Base-by-base conservation (phyloP, 2,329 filamentous ascomycete species). In the Ustilaginoidea virens region DNA sequence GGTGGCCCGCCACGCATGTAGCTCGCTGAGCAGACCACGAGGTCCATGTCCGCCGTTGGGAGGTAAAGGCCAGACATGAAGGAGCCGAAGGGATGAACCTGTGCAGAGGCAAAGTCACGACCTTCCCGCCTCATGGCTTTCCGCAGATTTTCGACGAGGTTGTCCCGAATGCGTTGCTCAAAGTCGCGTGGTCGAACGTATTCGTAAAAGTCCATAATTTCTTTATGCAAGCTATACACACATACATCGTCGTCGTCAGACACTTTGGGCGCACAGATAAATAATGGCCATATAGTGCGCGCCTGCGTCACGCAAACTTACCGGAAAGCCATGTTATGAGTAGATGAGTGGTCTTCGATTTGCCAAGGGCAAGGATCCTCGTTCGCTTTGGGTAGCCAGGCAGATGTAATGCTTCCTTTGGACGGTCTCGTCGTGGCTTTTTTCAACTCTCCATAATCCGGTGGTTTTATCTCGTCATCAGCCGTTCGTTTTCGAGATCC, bases 181-280 rank as follows among this genome's bases (percentile, higher is more conserved):
- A 80, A 90, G 3, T 68, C 53, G 25, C 70, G 67, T 3, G 90
- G 90, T 36, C 68, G 73, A 18, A 93, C 78, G 48, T 77, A 92
- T 20, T 86, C 63, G 48, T 86, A 92, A 48, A 94, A 96, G 42
- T 92, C 81, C 17, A 80, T 58, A 24, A 96, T 75, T 52, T 98
- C 90, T 44, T 85, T 82, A 51, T 96, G 85, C 16, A 98, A 58
- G 51, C 81, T 85, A 11, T 17, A 17, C n/a, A n/a, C n/a, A n/a
- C n/a, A n/a, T n/a, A n/a, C n/a, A n/a, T n/a, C n/a, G n/a, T n/a
- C n/a, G n/a, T n/a, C n/a, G n/a, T n/a, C n/a, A n/a, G n/a, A n/a
- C n/a, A n/a, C n/a, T n/a, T n/a, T n/a, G n/a, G n/a, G 23, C 13
- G 4, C 5, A 22, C 9, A 13, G 12, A 13, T 27, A 12, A 23